phyloP scores from a whole-genome alignment of 2,329 filamentous ascomycete species.

The Colletotrichum destructivum region DNA sequence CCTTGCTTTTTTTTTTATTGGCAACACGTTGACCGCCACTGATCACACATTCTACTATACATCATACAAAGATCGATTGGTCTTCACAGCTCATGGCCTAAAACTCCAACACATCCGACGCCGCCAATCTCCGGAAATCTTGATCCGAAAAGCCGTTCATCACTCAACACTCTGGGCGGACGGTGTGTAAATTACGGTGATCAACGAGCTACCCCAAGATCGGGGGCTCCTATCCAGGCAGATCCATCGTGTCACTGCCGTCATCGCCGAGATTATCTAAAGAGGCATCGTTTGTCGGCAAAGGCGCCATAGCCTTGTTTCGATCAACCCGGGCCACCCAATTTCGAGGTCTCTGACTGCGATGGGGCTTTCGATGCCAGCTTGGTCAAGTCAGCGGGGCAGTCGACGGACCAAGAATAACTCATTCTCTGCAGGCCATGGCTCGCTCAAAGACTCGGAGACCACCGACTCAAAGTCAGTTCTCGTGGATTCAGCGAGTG shows the following conservation, averaged over 20 bases:
- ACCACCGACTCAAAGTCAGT: background rate
- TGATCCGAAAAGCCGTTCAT: constrained; percentile 1
- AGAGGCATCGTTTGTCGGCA: background rate
- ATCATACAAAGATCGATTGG: background rate
- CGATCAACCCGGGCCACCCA: background rate
- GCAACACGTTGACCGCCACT: background rate
- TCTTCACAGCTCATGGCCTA: background rate
- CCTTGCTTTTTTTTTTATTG: background rate
- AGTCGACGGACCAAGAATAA: background rate
- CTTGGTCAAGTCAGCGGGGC: background rate
- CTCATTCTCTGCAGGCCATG: too few relatives aligned
- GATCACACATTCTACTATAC: background rate
- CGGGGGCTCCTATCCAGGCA: background rate
- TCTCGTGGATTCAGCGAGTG: constrained; percentile 27
- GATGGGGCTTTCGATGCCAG: background rate
- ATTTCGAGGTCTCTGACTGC: background rate
- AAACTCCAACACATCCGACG: background rate
- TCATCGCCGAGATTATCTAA: background rate
- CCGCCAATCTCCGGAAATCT: background rate
- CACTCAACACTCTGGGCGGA: background rate
- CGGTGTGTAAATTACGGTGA: background rate
- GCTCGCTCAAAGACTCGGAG: too few relatives aligned
- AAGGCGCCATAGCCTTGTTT: background rate
- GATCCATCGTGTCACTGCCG: background rate
- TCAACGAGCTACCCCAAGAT: background rate